A percentile compares a stretch with the other conserved stretches of the same genome.
phyloP scores from a whole-genome alignment of 2,329 filamentous ascomycete species.

The Fulvia fulva region DNA sequence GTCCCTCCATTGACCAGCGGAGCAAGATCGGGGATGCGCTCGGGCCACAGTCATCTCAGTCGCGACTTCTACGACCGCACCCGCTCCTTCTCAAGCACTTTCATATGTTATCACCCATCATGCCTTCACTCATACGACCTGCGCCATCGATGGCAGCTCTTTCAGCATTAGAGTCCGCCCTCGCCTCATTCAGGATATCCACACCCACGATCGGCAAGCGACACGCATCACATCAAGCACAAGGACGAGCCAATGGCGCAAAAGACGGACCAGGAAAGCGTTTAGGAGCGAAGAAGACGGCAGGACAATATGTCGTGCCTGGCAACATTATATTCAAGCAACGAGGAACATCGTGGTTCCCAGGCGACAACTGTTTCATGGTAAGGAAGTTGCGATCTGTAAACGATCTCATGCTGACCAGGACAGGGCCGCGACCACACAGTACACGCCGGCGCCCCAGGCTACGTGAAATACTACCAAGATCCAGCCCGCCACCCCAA shows the following conservation, averaged over 20 bases:
- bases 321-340: conserved; percentile 99
- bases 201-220: conserved; percentile 30
- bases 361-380: conserved; percentile 92
- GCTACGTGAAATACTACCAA: conserved; percentile 96
- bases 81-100: background rate
- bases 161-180: conserved; percentile 28
- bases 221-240: conserved; percentile 61
- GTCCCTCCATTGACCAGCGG: conserved; percentile 8
- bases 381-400: conserved; percentile 16
- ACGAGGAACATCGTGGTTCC: conserved; percentile 88
- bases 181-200: conserved; percentile 31
- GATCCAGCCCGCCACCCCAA: conserved; percentile 79
- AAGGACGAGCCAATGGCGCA: conserved; percentile 65
- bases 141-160: conserved; percentile 30
- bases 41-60: too few species aligned
- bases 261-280: conserved; percentile 76
- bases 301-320: conserved; percentile 88
- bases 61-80: conserved; percentile 10
- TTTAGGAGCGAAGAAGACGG: conserved; percentile 87
- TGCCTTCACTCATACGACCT: conserved; percentile 9
- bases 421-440: conserved; percentile 80
- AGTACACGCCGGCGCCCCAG: conserved; percentile 77
- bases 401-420: conserved; percentile 2
- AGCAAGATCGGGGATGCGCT: conserved; percentile 15
- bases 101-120: conserved; percentile 1